phyloP scores from a whole-genome alignment of 441 rosid species.

The Gossypium trilobum region DNA sequence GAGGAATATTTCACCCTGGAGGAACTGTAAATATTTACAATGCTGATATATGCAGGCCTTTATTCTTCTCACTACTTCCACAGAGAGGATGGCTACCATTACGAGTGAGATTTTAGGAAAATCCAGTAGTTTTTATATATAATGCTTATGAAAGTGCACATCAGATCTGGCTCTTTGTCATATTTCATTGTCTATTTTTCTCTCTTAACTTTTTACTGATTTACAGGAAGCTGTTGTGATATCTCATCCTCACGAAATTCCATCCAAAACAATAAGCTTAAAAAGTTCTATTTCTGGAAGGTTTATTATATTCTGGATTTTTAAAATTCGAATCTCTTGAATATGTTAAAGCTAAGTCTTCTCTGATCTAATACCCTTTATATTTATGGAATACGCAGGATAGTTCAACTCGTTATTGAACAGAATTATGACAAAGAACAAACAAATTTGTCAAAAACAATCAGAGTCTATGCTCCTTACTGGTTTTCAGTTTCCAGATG shows the following conservation, averaged over 20 bases:
- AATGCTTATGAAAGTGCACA: background rate
- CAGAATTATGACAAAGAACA: slow-evolving; percentile 68
- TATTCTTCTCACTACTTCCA: slow-evolving; percentile 74
- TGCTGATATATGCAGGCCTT: slow-evolving; percentile 64
- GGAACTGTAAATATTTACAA: slow-evolving; percentile 64
- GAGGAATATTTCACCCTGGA: slow-evolving; percentile 65
- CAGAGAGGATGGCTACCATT: slow-evolving; percentile 86
- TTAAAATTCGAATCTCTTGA: background rate
- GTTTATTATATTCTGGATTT: slow-evolving; percentile 32
- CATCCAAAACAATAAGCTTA: slow-evolving; percentile 68
- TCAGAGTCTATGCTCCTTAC: slow-evolving; percentile 81
- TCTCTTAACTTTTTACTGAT: slow-evolving; percentile 9
- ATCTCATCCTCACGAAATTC: slow-evolving; percentile 70
- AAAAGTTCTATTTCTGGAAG: slow-evolving; percentile 90
- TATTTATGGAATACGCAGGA: slow-evolving; percentile 41
- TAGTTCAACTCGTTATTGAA: slow-evolving; percentile 73
- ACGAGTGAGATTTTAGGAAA: slow-evolving; percentile 42
- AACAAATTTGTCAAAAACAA: slow-evolving; percentile 45
- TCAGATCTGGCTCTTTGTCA: background rate
- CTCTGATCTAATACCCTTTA: slow-evolving; percentile 23
- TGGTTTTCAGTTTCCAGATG: slow-evolving; percentile 88
- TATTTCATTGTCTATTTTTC: slow-evolving; percentile 16
- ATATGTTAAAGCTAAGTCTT: background rate
- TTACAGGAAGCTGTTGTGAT: slow-evolving; percentile 80
- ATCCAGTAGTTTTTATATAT: slow-evolving; percentile 10